Base-by-base conservation (phyloP, 208 protist species). In the Leishmania mexicana region DNA sequence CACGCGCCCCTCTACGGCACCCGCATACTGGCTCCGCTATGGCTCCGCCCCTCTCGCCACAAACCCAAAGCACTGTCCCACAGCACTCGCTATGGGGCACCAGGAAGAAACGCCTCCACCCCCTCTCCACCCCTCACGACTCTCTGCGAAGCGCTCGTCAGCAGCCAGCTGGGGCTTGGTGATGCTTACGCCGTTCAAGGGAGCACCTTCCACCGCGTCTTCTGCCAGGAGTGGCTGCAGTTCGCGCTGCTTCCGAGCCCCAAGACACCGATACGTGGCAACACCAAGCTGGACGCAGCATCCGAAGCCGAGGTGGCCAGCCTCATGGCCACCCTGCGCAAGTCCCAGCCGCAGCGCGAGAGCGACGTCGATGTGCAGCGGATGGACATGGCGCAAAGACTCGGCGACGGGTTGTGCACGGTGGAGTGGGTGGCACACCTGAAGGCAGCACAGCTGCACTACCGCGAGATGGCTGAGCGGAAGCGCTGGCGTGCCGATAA, bases 361-460 rank as follows among this genome's bases (percentile, higher is more conserved):
- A 79, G 76, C 21, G 72, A 80, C 11, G 73, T 31, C 47, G 74
- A 53, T 2, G 19, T 19, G 21, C 31, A 70, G 47, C n/a, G 24
- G 1, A 72, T 58, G 68, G 76, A 78, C 71, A 78, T 81, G 71
- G 19, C 76, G 45, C 80, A 84, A 53, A 49, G 67, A 21, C 79
- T 88, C 19, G 78, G 75, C 5, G 83, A 81, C 42, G 79, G 79
- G 15, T 60, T 87, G 24, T 86, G 83, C 62, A 67, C 40, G 15
- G 81, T 85, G 49, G 76, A 88, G 81, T 90, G 84, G 87, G 47
- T 81, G 13, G 54, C 83, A 3, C 71, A 83, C 58, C 57, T 87
- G 21, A 88, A 88, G 72, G 71, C 73, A 17, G 81, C 79, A 31
- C 81, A 87, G 81, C 73, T 81, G 54, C 72, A 71, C 58, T 83